Conservation (phyloP, 2,329 filamentous ascomycete species). For the Fusarium verticillioides region DNA sequence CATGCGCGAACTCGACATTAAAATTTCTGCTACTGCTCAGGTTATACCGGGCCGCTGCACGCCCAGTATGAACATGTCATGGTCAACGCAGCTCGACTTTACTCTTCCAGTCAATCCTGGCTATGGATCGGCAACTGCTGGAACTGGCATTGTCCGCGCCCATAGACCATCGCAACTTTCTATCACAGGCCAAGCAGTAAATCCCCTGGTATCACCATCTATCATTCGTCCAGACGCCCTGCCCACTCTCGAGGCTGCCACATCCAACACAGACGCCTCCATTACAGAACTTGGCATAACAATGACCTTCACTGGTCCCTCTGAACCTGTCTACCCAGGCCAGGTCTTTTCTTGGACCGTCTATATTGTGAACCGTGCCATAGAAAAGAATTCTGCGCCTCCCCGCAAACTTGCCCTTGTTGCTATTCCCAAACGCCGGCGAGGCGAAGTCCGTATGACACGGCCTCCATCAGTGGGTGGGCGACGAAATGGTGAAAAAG, state of each 20-base stretch:
- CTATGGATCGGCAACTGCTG: slow-evolving; percentile 62
- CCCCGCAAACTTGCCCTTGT: slow-evolving; percentile 77
- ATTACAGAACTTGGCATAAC: slow-evolving; percentile 75
- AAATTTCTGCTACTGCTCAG: slow-evolving; percentile 69
- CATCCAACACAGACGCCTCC: slow-evolving; percentile 56
- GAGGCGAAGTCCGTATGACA: slow-evolving; percentile 64
- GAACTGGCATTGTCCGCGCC: slow-evolving; percentile 68
- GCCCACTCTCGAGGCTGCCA: slow-evolving; percentile 66
- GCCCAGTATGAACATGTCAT: slow-evolving; percentile 72
- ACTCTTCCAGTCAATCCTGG: slow-evolving; percentile 72
- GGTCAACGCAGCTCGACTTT: slow-evolving; percentile 77
- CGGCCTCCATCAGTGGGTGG: slow-evolving; percentile 64
- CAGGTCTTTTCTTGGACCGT: slow-evolving; percentile 78
- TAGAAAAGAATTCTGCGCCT: slow-evolving; percentile 54
- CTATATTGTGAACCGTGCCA: slow-evolving; percentile 79
- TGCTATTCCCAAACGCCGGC: slow-evolving; percentile 72
- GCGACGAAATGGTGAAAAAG: slow-evolving; percentile 50
- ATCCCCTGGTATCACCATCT: slow-evolving; percentile 67
- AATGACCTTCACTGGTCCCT: slow-evolving; percentile 76
- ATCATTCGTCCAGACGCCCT: slow-evolving; percentile 69
- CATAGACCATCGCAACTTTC: slow-evolving; percentile 73
- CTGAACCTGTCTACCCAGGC: slow-evolving; percentile 66
- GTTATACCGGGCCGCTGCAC: slow-evolving; percentile 67
- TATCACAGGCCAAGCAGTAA: slow-evolving; percentile 63
- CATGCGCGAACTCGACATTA: slow-evolving; percentile 66